Percentiles rank a stretch among this genome's conserved stretches.
Conservation (phyloP, 257 asterid species). For the Solanum appendiculatum region DNA sequence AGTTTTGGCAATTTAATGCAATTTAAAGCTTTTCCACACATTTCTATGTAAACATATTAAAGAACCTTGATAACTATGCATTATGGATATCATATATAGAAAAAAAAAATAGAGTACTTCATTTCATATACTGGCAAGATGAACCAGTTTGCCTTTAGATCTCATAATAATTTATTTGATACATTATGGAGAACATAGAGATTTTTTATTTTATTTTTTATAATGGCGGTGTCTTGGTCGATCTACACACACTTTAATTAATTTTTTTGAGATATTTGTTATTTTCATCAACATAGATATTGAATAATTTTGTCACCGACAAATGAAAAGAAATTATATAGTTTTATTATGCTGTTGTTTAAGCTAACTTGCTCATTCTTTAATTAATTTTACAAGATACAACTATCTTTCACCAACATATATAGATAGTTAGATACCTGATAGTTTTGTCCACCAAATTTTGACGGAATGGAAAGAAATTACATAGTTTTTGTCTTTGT, state of each 20-base stretch:
- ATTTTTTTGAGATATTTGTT: neutral
- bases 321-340: neutral
- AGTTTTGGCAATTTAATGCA: slow-evolving; percentile 36
- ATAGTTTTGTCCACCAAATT: neutral
- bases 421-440: no score
- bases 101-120: neutral
- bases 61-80: neutral
- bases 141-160: neutral
- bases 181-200: neutral
- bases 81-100: neutral
- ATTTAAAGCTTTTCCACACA: slow-evolving; percentile 44
- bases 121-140: neutral
- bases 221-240: neutral
- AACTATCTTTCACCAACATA: neutral
- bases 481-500: neutral
- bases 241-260: rapidly evolving
- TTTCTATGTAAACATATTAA: slow-evolving; percentile 23
- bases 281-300: neutral
- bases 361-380: no score
- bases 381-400: neutral
- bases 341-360: neutral
- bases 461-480: neutral
- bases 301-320: neutral
- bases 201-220: neutral
- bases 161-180: neutral